Evolutionary conservation across 2,329 filamentous ascomycete species (phyloP).

Genomic region (Ambrosiella beaveri): DNA sequence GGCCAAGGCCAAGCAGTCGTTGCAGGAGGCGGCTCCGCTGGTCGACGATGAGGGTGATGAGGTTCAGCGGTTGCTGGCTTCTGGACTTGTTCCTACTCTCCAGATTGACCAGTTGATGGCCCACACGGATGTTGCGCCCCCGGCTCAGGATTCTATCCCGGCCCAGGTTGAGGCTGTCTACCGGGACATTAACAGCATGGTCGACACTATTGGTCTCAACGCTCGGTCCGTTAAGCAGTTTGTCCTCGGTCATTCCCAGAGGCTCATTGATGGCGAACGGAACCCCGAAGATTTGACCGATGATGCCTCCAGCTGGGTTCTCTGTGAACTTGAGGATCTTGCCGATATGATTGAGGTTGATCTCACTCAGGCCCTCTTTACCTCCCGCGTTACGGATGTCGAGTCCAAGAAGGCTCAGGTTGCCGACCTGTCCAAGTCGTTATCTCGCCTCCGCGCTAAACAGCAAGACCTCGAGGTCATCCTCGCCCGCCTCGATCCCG

Average conservation of each 20-base stretch:
- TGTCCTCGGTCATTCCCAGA: slow-evolving; percentile 47
- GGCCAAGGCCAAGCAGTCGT: slow-evolving; percentile 36
- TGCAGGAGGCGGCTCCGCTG: slow-evolving; percentile 38
- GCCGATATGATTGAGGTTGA: slow-evolving; percentile 44
- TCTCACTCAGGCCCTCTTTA: slow-evolving; percentile 46
- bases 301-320: slow-evolving; percentile 48
- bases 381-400: slow-evolving; percentile 50
- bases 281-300: slow-evolving; percentile 49
- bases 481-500: slow-evolving; percentile 49
- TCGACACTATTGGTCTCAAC: slow-evolving; percentile 81
- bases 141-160: slow-evolving; percentile 39
- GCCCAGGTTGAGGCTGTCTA: slow-evolving; percentile 51
- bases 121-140: slow-evolving; percentile 35
- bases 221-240: slow-evolving; percentile 47
- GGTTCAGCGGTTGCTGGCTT: slow-evolving; percentile 43
- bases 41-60: slow-evolving; percentile 54
- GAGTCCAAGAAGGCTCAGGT: slow-evolving; percentile 51
- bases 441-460: slow-evolving; percentile 54
- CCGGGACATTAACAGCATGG: slow-evolving; percentile 80
- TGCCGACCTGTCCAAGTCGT: slow-evolving; percentile 50
- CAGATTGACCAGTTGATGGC: slow-evolving; percentile 52
- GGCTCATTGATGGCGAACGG: slow-evolving; percentile 32
- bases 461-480: slow-evolving; percentile 66
- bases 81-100: slow-evolving; percentile 42
- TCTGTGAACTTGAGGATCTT: slow-evolving; percentile 60